phyloP scores from a whole-genome alignment of 2,329 filamentous ascomycete genomes.

The Diaporthe citriasiana region DNA sequence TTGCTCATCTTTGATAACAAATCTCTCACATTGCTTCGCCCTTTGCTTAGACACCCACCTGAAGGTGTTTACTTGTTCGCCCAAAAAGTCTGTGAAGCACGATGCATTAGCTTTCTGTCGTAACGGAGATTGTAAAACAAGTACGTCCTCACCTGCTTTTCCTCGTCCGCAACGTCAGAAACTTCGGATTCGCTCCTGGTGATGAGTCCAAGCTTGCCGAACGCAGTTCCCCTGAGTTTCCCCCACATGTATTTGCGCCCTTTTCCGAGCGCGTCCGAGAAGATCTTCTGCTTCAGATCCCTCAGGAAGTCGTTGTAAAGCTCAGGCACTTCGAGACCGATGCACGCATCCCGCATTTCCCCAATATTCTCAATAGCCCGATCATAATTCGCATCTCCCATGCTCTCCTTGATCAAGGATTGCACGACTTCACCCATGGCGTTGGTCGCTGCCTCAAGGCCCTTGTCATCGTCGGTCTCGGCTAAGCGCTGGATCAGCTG shows the following conservation, averaged over 20 bases:
- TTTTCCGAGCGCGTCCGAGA: slow-evolving; percentile 79
- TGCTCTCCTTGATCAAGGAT: slow-evolving; percentile 77
- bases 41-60: too few species aligned
- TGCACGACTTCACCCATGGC: slow-evolving; percentile 83
- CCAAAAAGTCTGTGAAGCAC: slow-evolving; percentile 10
- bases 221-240: slow-evolving; percentile 69
- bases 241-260: slow-evolving; percentile 89
- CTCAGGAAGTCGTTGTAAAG: slow-evolving; percentile 82
- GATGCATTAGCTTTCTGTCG: background rate
- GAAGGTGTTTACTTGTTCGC: background rate
- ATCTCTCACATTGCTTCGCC: background rate
- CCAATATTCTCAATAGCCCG: slow-evolving; percentile 82
- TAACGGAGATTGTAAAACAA: background rate
- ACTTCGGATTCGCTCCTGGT: slow-evolving; percentile 72
- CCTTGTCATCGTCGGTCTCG: slow-evolving; percentile 69
- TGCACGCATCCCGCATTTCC: slow-evolving; percentile 83
- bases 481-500: slow-evolving; percentile 68
- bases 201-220: slow-evolving; percentile 77
- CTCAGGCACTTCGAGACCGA: slow-evolving; percentile 80
- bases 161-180: slow-evolving; percentile 79
- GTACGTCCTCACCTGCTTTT: slow-evolving; percentile 65
- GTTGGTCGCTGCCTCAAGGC: slow-evolving; percentile 76
- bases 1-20: background rate
- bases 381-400: slow-evolving; percentile 82
- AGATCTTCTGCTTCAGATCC: slow-evolving; percentile 79